A percentile compares a stretch with the other conserved stretches of the same genome.
phyloP scores from a whole-genome alignment of 345 rosid genomes.

The Dipteronia sinensis region DNA sequence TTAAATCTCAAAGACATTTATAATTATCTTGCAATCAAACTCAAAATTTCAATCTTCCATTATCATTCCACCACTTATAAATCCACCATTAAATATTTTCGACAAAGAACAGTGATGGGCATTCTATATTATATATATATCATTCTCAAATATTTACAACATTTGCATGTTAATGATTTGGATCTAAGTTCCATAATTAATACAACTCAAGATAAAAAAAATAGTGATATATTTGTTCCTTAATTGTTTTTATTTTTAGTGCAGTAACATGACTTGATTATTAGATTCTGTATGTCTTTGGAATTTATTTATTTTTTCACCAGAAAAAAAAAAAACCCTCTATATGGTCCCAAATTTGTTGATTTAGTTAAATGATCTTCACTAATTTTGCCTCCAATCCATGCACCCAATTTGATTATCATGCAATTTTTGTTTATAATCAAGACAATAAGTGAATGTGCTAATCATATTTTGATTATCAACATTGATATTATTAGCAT shows the following conservation, averaged over 20 bases:
- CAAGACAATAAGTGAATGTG: constrained; percentile 1
- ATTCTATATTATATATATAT: neutral
- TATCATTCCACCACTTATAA: no score
- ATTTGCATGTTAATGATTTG: neutral
- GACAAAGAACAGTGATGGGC: no score
- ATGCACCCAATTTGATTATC: neutral
- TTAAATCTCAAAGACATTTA: no score
- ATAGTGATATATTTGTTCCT: neutral
- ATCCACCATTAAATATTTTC: neutral
- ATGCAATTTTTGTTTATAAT: neutral
- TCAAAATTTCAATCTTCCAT: no score
- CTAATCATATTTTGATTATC: neutral
- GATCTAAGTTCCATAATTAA: neutral
- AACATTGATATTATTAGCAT: neutral
- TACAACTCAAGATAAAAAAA: neutral
- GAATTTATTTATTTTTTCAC: no score
- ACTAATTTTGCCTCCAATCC: no score
- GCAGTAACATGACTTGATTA: constrained; percentile 21
- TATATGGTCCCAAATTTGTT: neutral
- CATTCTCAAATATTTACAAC: neutral
- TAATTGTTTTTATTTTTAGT: neutral
- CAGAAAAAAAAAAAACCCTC: constrained; percentile 14
- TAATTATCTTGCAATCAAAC: no score
- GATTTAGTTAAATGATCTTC: neutral
- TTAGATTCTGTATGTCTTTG: constrained; percentile 27